Percentiles rank a stretch among this genome's conserved stretches.
Conservation (phyloP, 2,329 filamentous ascomycete genomes). For the Beauveria asiatica region DNA sequence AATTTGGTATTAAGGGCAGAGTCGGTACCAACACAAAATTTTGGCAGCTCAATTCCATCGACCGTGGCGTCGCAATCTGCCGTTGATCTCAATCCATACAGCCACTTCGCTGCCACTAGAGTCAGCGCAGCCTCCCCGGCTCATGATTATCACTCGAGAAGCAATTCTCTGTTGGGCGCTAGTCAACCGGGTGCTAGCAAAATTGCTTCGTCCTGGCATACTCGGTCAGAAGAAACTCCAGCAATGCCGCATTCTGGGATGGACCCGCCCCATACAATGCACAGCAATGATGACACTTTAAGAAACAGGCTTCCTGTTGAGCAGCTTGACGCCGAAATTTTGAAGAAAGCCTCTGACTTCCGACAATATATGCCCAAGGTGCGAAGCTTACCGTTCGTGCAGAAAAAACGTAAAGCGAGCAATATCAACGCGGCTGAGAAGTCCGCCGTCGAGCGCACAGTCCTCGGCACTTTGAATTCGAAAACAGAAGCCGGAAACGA, state of each 20-base stretch:
- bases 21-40: neutral
- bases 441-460: neutral
- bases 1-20: neutral
- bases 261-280: neutral
- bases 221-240: neutral
- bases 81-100: slow-evolving; percentile 4
- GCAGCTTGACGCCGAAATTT: neutral
- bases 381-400: slow-evolving; percentile 4
- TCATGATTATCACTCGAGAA: neutral
- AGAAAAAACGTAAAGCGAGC: neutral
- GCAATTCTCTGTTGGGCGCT: neutral
- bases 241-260: too few relatives aligned
- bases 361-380: slow-evolving; percentile 14
- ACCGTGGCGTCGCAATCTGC: neutral
- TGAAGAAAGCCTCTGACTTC: slow-evolving; percentile 15
- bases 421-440: neutral
- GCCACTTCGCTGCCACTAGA: neutral
- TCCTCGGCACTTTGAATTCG: too few relatives aligned
- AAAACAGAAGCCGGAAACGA: neutral
- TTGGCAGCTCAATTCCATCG: neutral
- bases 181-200: neutral
- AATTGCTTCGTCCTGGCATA: neutral
- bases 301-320: neutral
- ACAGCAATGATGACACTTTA: too few relatives aligned
- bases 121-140: neutral